Base-by-base conservation (phyloP, 495 filamentous ascomycete species). In the Daldinia decipiens region DNA sequence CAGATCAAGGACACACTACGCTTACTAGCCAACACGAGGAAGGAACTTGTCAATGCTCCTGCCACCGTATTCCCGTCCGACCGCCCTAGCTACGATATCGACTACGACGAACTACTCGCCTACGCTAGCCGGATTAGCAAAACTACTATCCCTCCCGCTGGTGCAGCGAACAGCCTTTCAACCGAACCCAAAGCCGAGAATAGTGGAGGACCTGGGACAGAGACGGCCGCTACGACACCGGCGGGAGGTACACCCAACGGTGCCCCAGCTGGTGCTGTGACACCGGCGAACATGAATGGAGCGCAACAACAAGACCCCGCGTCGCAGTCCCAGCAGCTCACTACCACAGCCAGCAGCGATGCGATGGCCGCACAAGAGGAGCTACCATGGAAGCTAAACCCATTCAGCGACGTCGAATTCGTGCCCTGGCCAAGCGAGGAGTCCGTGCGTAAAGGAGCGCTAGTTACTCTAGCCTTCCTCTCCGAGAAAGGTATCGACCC, bases 101-200 rank as follows among this genome's bases (percentile, higher is more conserved):
- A 85, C 12, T 90, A 89, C 60, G 82, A 82, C 51, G 90, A 93
- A 58, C 85, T 95, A 1, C 86, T 95, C 7, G 79, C 79, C 50
- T 93, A 90, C 72, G 92, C 92, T 8, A 86, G 87, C n/a, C 85
- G 86, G 67, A 93, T 94, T 66, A 88, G 86, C 61, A 88, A 86
- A 74, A 92, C 87, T 67, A 93, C 92, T 0, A 81, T 90, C 8
- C 92, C 92, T 1, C 87, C 88, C 1, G 86, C 87, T 5, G 88
- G 83, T 64, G 81, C 85, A n/a, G 74, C 82, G 2, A 83, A 81
- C 63, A 74, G 77, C 40, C 53, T 79, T 1, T 26, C 68, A 13
- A 34, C 31, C 31, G 73, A 74, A 54, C 15, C 72, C 8, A 62
- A 60, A 51, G 71, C 61, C 45, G 62, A 73, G 24, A 65, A 68